Percentiles rank a stretch among this genome's conserved stretches.
Conservation (phyloP, 2,329 filamentous ascomycete genomes). For the Pseudogymnoascus destructans region DNA sequence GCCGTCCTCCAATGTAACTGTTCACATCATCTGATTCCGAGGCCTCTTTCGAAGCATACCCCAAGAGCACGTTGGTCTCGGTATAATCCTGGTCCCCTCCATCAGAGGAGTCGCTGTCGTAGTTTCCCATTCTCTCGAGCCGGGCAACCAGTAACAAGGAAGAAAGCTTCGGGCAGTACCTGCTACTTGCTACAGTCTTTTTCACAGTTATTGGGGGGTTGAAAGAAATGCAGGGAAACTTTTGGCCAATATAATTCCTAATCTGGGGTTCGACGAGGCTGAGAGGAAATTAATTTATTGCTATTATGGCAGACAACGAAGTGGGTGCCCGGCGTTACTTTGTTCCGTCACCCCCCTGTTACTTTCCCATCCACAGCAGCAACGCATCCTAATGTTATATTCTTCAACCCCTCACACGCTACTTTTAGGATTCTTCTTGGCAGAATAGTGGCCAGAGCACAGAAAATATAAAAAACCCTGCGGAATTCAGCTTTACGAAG, state of each 20-base stretch:
- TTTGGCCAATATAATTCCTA: conserved; percentile 2
- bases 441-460: not conserved
- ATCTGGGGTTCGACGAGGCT: conserved; percentile 1
- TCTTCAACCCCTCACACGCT: not conserved
- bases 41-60: conserved; percentile 67
- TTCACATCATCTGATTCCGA: conserved; percentile 58
- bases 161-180: no score
- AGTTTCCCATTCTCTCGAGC: conserved; percentile 62
- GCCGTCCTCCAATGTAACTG: conserved; percentile 75
- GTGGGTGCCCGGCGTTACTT: not conserved
- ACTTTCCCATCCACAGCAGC: not conserved
- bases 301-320: not conserved
- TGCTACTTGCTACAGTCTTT: no score
- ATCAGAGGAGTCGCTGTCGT: conserved; percentile 76
- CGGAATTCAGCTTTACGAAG: not conserved
- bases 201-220: no score
- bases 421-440: not conserved
- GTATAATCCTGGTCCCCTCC: conserved; percentile 54
- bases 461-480: not conserved
- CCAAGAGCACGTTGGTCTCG: conserved; percentile 78
- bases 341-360: not conserved
- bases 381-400: not conserved
- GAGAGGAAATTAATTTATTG: conserved; percentile 5
- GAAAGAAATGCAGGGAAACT: not conserved
- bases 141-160: no score